Base-by-base conservation (phyloP, 1,284 basidiomycete species). In the Pseudozyma sp. region DNA sequence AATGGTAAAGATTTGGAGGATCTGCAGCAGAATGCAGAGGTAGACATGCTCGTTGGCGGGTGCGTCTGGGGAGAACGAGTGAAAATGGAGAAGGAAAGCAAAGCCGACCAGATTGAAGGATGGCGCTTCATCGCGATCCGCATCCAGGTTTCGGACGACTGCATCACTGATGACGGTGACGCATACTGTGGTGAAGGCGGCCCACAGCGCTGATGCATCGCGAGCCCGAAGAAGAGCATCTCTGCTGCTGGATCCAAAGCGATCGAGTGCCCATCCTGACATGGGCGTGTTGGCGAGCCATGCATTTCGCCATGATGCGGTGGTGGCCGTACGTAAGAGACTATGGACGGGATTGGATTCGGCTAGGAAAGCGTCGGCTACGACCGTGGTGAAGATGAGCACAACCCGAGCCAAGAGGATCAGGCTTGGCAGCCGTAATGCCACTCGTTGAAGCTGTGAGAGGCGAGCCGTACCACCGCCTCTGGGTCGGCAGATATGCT, bases 81-180 rank as follows among this genome's bases (percentile, higher is more conserved):
- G 76, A 21, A 77, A 67, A 53, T 82, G 77, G 3, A 82, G 66
- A 14, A 81, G 52, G 50, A 81, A 77, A 3, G 78, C 80, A 43
- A 82, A 82, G 25, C 79, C 76, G 38, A 75, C 70, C 34, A 83
- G 49, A 45, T 83, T 83, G 76, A 83, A 83, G 1, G 76, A 69
- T 8, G 78, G 76, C 7, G 74, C 65, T 45, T 81, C 79, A 10
- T 76, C 73, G 16, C 73, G 63, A 34, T 79, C 67, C 0, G 76
- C 76, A 39, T 79, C 77, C 11, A 79, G 65, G 18, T 66, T 80
- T 42, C 73, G 70, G n/a, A 76, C 60, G 18, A 76, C 49, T 0
- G 74, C 31, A 36, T 74, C 70, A 52, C 65, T 76, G 45, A 76
- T 55, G 44, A 78, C 62, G 49, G 57, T 57, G n/a, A 65, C 76